Percentiles rank a stretch among this genome's conserved stretches.
These are phyloP conservation scores for Suillus subaureus DNA, from an alignment of 768 basidiomycete species.

Conservation along the genomic window DNA sequence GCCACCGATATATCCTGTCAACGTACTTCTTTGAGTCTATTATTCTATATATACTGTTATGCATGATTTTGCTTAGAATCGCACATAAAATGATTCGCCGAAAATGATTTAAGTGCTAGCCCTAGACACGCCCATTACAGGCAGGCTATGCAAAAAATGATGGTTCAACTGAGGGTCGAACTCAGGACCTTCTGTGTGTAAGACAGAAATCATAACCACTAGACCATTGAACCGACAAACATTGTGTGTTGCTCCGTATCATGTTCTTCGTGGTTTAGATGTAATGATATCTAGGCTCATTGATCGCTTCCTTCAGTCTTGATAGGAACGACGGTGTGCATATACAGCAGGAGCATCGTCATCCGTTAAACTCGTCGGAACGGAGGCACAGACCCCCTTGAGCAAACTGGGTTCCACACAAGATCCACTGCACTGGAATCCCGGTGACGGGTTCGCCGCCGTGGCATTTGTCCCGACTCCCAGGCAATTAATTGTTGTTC, in stretches of 20 bases:
- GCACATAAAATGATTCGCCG: neutral
- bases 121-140: too few relatives aligned
- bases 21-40: neutral
- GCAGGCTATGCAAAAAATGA: conserved; percentile 21
- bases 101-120: too few relatives aligned
- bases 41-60: neutral
- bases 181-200: conserved; percentile 44
- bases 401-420: neutral
- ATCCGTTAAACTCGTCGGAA: neutral
- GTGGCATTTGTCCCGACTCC: too few relatives aligned
- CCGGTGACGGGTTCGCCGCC: neutral
- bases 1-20: neutral
- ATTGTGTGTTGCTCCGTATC: accelerated
- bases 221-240: conserved; percentile 53
- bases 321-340: neutral
- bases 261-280: neutral
- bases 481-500: neutral
- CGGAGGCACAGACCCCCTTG: neutral
- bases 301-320: neutral
- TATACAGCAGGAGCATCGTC: neutral
- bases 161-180: conserved; percentile 49
- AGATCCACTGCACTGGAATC: neutral
- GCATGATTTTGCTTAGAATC: neutral
- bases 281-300: too few relatives aligned
- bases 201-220: conserved; percentile 64